Evolutionary conservation across 495 filamentous ascomycete genomes (phyloP), one percentile per base, ranked within the genome.

Genomic region (Podospora appendiculata): DNA sequence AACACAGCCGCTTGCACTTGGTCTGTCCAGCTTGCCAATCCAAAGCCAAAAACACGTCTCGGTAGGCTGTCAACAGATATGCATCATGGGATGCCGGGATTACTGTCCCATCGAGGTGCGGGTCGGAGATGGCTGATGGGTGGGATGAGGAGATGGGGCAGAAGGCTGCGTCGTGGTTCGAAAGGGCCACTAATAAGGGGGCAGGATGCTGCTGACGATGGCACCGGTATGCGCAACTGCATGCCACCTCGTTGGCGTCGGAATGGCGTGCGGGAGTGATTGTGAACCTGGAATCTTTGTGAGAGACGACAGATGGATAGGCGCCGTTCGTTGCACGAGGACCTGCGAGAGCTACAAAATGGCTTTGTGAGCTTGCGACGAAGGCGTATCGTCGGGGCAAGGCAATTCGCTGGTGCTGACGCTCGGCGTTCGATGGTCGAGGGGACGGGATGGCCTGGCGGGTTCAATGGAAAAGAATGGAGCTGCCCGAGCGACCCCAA

Each of bases 71-170:
- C 34, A 56, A 18, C 49, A 52, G 33, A 9, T 52, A 32, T 45
- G 45, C 56, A 45, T 56, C 56, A 58, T 55, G 53, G 41, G 19
- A 50, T n/a, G 41, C 45, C 38, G 41, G 17, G 41, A 25, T 42
- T 49, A 41, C 19, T 13, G 10, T 11, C 50, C 48, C 53, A 56
- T 56, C 35, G n/a, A n/a, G n/a, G n/a, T n/a, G n/a, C n/a, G 48
- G 40, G 25, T 51, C 32, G 33, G 44, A 25, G 44, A 32, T 40
- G 35, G 42, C 16, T 45, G 19, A 32, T 13, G 25, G 8, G 10
- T 10, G 6, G 44, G 11, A 45, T 10, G 36, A 7, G 3, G 36
- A 38, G 13, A 9, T 17, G 13, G 41, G 18, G 41, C 9, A 45
- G 16, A 45, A 10, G 17, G 42, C n/a, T 11, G 42, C 1, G 8